Evolutionary conservation across 1,284 basidiomycete species (phyloP), one percentile per base, ranked within the genome.

Genomic region (Heterobasidion annosum): DNA sequence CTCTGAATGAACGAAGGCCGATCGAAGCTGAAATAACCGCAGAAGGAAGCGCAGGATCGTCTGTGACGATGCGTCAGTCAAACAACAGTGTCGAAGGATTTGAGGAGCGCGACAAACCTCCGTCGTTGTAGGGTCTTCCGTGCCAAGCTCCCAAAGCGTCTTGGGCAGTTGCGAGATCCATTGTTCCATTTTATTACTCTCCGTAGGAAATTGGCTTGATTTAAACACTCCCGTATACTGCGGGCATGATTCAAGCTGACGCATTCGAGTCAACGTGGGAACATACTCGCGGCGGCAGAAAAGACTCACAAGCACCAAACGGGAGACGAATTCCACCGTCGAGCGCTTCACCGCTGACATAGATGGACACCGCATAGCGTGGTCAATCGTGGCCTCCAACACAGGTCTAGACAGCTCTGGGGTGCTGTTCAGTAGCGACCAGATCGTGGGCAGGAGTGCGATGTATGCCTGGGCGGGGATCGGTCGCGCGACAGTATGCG

Each of bases 111-210:
- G 55, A 62, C 76, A 59, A 54, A 85, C 83, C 74, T 86, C 81
- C 0, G 82, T 82, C 5, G 76, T 70, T 2, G 65, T 60, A 8
- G 78, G 64, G 62, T 89, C 80, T 50, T 70, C 79, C 13, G 70
- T 69, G 1, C 85, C 86, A 7, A 90, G 68, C 68, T 96, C 92
- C 93, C 93, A 96, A 1, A 96, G 72, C 8, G 77, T 78, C 65
- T 82, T 85, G 0, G 92, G 91, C 42, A 94, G 74, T 58, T 84
- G 79, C 10, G 74, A 62, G 16, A 87, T 56, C 88, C 89, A 89
- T 33, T 82, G 78, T 54, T 79, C 72, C 34, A 86, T 68, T 56
- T 68, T 71, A 40, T 68, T 60, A 47, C 70, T 66, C 35, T 71
- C 67, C 6, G 64, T 67, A 34, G 63, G 55, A 50, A 64, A 61